Conservation (phyloP, 345 rosid species). For the Eucalyptus coolabah region DNA sequence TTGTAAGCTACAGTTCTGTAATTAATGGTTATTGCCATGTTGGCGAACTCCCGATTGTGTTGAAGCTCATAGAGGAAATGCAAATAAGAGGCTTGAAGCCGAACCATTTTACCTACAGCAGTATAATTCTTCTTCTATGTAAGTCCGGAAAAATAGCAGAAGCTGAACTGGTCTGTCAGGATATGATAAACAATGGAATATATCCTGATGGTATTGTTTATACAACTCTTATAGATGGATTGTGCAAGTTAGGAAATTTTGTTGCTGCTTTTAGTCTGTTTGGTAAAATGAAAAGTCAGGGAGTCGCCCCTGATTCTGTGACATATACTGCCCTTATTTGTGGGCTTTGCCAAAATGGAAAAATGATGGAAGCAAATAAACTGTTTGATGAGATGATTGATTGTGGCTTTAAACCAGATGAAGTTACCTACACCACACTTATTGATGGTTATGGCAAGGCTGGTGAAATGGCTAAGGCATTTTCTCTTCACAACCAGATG, state of each 20-base stretch:
- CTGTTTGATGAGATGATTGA: conserved; percentile 51
- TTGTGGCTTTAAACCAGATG: conserved; percentile 59
- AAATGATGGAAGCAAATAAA: conserved; percentile 54
- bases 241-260: conserved; percentile 47
- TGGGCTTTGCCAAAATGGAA: conserved; percentile 59
- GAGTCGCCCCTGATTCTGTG: conserved; percentile 48
- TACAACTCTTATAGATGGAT: conserved; percentile 79
- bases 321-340: conserved; percentile 65
- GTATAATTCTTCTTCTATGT: conserved; percentile 54
- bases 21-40: conserved; percentile 66
- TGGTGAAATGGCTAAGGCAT: conserved; percentile 60
- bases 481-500: conserved; percentile 77
- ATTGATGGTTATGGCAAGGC: conserved; percentile 84
- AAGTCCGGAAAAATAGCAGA: conserved; percentile 34
- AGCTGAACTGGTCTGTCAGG: conserved; percentile 51
- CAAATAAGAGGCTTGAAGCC: conserved; percentile 46
- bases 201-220: conserved; percentile 59
- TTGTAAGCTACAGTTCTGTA: conserved; percentile 71
- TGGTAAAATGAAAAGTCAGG: conserved; percentile 40
- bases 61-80: conserved; percentile 66
- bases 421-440: conserved; percentile 61
- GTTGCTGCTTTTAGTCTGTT: conserved; percentile 40
- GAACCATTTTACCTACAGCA: conserved; percentile 63
- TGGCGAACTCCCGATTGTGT: conserved; percentile 32
- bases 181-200: conserved; percentile 46